Evolutionary conservation across 1,139 yeast genomes (phyloP).

Genomic region (Kluyveromyces marxianus): DNA sequence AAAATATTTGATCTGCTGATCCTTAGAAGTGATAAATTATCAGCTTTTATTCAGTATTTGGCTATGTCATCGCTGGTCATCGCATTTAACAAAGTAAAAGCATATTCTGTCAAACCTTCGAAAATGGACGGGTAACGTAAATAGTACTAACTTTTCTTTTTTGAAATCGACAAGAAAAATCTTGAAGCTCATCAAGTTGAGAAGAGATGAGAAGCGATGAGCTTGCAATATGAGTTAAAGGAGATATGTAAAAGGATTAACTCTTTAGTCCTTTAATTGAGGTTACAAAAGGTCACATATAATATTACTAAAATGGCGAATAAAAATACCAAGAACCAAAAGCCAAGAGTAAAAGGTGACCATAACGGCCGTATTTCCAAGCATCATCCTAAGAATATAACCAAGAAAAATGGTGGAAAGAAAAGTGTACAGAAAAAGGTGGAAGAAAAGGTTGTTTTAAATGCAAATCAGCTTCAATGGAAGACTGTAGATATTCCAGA

Average conservation of each 20-base stretch:
- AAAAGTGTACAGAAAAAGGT: background rate
- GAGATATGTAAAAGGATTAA: slow-evolving; percentile 9
- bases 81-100: background rate
- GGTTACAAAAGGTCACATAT: background rate
- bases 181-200: background rate
- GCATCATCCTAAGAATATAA: background rate
- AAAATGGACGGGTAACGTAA: background rate
- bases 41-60: too few relatives aligned
- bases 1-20: too few relatives aligned
- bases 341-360: slow-evolving; percentile 1
- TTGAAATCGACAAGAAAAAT: background rate
- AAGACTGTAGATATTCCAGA: slow-evolving; percentile 76
- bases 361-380: slow-evolving; percentile 6
- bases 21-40: too few relatives aligned
- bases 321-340: slow-evolving; percentile 2
- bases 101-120: background rate
- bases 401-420: background rate
- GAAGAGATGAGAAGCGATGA: slow-evolving; percentile 11
- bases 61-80: background rate
- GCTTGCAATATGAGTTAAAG: background rate
- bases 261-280: background rate
- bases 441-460: slow-evolving; percentile 27
- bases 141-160: background rate
- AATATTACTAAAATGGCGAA: background rate
- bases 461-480: slow-evolving; percentile 59